A percentile compares a stretch with the other conserved stretches of the same genome.
These are phyloP conservation scores for Vigna nakashimae DNA, from an alignment of 306 rosid genomes.

Conservation along the genomic window DNA sequence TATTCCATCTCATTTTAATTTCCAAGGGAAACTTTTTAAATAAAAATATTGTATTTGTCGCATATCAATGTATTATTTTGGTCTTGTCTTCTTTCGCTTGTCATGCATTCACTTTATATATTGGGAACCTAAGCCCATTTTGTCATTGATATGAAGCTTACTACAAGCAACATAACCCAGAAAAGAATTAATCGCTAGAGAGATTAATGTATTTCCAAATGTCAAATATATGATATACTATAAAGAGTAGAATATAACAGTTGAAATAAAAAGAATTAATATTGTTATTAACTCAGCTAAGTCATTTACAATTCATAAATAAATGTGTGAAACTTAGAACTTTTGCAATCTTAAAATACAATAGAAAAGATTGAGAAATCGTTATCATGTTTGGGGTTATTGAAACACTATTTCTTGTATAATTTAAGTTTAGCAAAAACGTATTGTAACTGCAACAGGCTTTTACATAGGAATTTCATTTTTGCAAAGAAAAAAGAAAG, in stretches of 20 bases:
- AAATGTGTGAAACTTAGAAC: too few species aligned
- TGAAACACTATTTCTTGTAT: background rate
- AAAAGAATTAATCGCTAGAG: too few species aligned
- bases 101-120: background rate
- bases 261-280: too few species aligned
- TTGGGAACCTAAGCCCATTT: background rate
- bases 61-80: background rate
- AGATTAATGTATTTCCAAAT: too few species aligned
- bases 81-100: background rate
- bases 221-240: too few species aligned
- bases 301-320: too few species aligned
- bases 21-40: background rate
- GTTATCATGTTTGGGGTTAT: too few species aligned
- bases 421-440: background rate
- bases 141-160: background rate
- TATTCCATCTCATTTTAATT: conserved; percentile 26
- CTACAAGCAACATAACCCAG: background rate
- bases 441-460: background rate
- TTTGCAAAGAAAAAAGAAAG: too few species aligned
- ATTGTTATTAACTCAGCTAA: too few species aligned
- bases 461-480: background rate
- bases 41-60: conserved; percentile 9
- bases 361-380: too few species aligned
- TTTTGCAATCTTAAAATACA: too few species aligned
- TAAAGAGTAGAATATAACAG: too few species aligned